Conservation (phyloP, 2,329 filamentous ascomycete species). For the Hypoxylon sp. region DNA sequence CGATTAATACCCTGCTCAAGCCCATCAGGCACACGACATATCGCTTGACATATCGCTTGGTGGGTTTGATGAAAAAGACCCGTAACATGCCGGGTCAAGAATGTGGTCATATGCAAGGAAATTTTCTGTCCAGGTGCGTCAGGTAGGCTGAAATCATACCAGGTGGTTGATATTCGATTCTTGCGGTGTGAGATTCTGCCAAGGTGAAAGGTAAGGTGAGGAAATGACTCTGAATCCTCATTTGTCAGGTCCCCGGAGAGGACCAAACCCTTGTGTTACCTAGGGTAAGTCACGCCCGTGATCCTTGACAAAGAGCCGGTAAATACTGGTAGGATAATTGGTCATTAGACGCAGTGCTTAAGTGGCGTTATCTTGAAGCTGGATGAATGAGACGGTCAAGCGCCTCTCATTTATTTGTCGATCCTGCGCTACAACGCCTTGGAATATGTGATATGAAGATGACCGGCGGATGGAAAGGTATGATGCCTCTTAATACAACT, state of each 20-base stretch:
- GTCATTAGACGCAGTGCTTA: no score
- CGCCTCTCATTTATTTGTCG: neutral
- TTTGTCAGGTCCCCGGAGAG: constrained; percentile 19
- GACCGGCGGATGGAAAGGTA: constrained; percentile 5
- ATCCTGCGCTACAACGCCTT: neutral
- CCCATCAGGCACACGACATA: neutral
- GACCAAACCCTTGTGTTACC: constrained; percentile 19
- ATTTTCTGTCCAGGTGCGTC: no score
- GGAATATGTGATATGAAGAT: constrained; percentile 2
- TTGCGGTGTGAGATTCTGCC: constrained; percentile 35
- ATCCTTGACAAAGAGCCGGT: no score
- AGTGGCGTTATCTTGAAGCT: neutral
- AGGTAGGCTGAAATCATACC: no score
- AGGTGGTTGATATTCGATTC: constrained; percentile 17
- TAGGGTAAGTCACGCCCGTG: constrained; percentile 4
- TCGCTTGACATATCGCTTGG: constrained; percentile 1
- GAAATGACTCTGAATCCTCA: constrained; percentile 12
- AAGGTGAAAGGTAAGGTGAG: constrained; percentile 33
- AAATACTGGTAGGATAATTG: constrained; percentile 5
- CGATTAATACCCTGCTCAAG: neutral
- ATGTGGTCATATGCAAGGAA: neutral
- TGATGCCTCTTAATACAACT: constrained; percentile 9
- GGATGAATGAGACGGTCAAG: constrained; percentile 12
- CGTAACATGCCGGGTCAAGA: no score
- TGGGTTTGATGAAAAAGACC: no score